Base-by-base conservation (phyloP, 257 asterid species). In the Gentiana dahurica region DNA sequence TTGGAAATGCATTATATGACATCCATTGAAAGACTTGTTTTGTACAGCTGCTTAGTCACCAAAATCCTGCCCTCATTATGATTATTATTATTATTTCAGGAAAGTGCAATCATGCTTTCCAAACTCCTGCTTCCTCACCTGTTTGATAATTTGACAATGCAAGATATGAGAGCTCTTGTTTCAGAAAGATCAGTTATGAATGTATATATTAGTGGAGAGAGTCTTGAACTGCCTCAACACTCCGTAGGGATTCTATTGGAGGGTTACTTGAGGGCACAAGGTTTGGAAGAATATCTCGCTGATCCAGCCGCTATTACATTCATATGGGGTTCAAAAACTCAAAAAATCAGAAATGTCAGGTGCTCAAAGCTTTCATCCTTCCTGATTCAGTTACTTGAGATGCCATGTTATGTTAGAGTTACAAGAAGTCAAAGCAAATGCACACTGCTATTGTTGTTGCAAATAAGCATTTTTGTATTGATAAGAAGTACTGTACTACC, bases 221-320 rank as follows among this genome's bases (percentile, higher is more conserved):
- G 67, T 63, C 79, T 87, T 70, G 97, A 88, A 73, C 59, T 92
- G 71, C 83, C 74, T 67, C 87, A 81, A 52, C 89, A 76, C 67
- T 79, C 80, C 13, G 78, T 92, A 55, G 96, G 95, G 71, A 72
- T 92, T 72, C 78, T 92, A 36, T 75, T 92, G 71, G 98, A 92
- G 68, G 98, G 98, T 51, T 85, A 78, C 58, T 74, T 85, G 46
- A 92, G 71, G 69, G 12, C 67, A 63, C 88, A 83, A 71, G 86
- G 87, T 62, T 67, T 64, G 37, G 86, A 73, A 59, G 93, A 80
- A 71, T 65, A 79, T 62, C 75, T 92, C 58, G 69, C 79, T 52
- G 73, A 86, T 59, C 98, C 98, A 2, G 86, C 91, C 50, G 63
- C 64, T 92, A 63, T 62, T 76, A 53, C 84, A 87, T 48, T 45